phyloP scores from a whole-genome alignment of 331 rosid species.

The Spiraea crenata region DNA sequence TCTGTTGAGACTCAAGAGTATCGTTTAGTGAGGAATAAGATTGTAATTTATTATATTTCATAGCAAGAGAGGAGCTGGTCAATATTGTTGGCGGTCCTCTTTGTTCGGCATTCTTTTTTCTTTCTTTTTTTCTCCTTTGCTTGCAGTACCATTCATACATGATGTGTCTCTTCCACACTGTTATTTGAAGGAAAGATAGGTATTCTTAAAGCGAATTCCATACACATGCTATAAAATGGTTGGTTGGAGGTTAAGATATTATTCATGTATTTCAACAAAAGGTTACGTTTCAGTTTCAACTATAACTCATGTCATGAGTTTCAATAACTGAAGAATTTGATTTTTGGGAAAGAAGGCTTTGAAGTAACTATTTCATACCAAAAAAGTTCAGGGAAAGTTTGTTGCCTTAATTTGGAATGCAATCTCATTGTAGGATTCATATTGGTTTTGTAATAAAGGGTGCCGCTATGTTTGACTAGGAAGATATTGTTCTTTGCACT shows the following conservation, averaged over 20 bases:
- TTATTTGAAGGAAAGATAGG: no score
- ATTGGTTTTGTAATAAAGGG: background rate
- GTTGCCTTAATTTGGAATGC: background rate
- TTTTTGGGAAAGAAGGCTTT: no score
- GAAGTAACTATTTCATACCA: no score
- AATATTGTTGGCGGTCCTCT: background rate
- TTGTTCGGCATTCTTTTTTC: background rate
- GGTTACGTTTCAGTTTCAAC: no score
- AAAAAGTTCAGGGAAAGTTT: no score
- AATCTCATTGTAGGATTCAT: background rate
- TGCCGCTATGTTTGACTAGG: background rate
- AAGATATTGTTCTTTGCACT: background rate
- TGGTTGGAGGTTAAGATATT: background rate
- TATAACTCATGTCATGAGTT: no score
- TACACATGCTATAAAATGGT: background rate
- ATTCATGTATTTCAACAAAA: no score
- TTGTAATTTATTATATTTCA: background rate
- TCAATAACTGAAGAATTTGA: no score
- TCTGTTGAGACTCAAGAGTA: background rate
- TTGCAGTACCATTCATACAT: background rate
- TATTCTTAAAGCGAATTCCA: background rate
- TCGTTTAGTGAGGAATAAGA: background rate
- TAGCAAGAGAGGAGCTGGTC: background rate
- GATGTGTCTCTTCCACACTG: background rate
- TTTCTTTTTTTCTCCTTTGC: background rate